Conservation (phyloP, 306 rosid species). For the Ziziphus jujuba region DNA sequence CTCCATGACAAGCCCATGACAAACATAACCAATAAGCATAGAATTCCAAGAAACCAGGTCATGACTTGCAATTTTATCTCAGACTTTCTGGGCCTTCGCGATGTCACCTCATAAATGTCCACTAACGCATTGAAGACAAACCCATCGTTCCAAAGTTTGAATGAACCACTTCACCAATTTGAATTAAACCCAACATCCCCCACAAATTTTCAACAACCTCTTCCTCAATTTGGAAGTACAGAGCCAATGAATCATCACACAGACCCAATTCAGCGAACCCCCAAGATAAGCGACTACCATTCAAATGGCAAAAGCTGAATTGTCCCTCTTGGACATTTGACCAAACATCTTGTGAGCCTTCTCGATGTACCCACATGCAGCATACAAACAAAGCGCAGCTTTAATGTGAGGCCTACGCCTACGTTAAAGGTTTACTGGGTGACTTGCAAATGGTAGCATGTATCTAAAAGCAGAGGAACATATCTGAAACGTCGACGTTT, state of each 20-base stretch:
- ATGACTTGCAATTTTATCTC: slow-evolving; percentile 45
- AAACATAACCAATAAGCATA: slow-evolving; percentile 70
- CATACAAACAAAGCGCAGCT: slow-evolving; percentile 70
- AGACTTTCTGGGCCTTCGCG: slow-evolving; percentile 68
- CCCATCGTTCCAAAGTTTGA: slow-evolving; percentile 48
- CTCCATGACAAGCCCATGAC: slow-evolving; percentile 57
- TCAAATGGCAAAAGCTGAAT: slow-evolving; percentile 63
- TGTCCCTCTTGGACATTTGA: slow-evolving; percentile 55
- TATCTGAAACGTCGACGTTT: slow-evolving; percentile 46
- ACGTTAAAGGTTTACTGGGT: slow-evolving; percentile 37
- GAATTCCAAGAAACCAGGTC: slow-evolving; percentile 89
- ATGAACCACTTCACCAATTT: slow-evolving; percentile 74
- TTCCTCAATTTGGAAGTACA: slow-evolving; percentile 91
- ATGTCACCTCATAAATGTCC: slow-evolving; percentile 94
- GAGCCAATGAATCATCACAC: slow-evolving; percentile 75
- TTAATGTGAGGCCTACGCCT: slow-evolving; percentile 57
- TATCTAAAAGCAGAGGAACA: slow-evolving; percentile 77
- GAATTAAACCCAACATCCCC: slow-evolving; percentile 78
- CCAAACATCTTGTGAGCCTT: slow-evolving; percentile 80
- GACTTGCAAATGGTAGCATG: slow-evolving; percentile 57
- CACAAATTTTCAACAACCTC: slow-evolving; percentile 79
- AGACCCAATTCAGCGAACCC: slow-evolving; percentile 64
- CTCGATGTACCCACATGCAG: slow-evolving; percentile 49
- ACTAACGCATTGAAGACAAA: slow-evolving; percentile 81
- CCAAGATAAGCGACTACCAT: slow-evolving; percentile 85